These are phyloP conservation scores for Oropetium thomaeum DNA, from an alignment of 176 grass and related monocot genomes.

Conservation along the genomic window DNA sequence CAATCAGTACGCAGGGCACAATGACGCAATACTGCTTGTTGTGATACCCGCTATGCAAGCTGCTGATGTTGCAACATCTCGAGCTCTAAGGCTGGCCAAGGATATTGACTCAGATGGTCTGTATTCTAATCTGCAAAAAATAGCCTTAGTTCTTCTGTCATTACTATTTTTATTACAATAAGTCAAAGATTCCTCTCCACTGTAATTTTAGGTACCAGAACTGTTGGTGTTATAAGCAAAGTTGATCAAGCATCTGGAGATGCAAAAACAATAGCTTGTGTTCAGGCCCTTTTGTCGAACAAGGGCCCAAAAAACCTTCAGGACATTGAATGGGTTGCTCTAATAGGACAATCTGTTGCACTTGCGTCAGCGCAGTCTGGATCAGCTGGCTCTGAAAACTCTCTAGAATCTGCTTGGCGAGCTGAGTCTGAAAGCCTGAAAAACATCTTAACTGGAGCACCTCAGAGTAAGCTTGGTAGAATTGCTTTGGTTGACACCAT, in stretches of 20 bases:
- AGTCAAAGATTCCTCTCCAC: conserved; percentile 6
- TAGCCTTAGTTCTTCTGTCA: background rate
- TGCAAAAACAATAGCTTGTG: conserved; percentile 68
- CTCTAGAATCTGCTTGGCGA: conserved; percentile 81
- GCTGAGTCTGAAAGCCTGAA: conserved; percentile 80
- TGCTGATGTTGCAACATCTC: conserved; percentile 74
- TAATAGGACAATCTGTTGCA: conserved; percentile 86
- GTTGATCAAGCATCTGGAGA: conserved; percentile 80
- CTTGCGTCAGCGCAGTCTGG: conserved; percentile 75
- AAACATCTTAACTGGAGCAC: conserved; percentile 66
- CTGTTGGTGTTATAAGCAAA: conserved; percentile 91
- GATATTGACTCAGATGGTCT: conserved; percentile 92
- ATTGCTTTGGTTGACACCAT: conserved; percentile 65
- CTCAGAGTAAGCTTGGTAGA: conserved; percentile 76
- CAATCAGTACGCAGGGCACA: conserved; percentile 75
- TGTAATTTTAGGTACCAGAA: conserved; percentile 79
- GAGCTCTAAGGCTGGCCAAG: conserved; percentile 82
- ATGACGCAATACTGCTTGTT: conserved; percentile 87
- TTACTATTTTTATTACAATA: background rate
- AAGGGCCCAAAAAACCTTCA: conserved; percentile 72
- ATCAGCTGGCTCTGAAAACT: conserved; percentile 73
- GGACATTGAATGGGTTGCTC: conserved; percentile 85
- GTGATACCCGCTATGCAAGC: conserved; percentile 87
- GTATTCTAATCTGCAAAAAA: conserved; percentile 22
- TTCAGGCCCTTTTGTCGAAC: conserved; percentile 65